Conservation (phyloP, 257 asterid genomes). For the Lavandula angustifolia region DNA sequence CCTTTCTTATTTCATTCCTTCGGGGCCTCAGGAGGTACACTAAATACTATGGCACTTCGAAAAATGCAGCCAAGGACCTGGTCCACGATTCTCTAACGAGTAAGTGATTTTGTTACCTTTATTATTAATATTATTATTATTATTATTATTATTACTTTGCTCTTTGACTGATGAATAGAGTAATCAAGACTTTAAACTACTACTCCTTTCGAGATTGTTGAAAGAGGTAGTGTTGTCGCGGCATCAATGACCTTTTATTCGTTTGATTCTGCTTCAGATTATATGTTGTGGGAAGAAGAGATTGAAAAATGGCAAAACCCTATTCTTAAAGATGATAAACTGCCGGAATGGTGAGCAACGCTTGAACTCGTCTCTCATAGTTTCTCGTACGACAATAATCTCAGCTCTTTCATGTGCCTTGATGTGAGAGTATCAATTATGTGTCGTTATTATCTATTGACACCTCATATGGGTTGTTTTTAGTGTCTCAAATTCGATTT, state of each 20-base stretch:
- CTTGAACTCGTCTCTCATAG: slow-evolving; percentile 13
- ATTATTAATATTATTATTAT: not conserved
- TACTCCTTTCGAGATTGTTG: not conserved
- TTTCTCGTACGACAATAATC: not conserved
- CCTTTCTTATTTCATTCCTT: slow-evolving; percentile 24
- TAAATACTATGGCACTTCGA: slow-evolving; percentile 89
- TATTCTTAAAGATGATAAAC: slow-evolving; percentile 70
- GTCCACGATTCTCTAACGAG: slow-evolving; percentile 96
- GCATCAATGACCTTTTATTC: not conserved
- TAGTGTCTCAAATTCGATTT: slow-evolving; percentile 3
- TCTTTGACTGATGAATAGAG: not conserved
- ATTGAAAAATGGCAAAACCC: slow-evolving; percentile 98
- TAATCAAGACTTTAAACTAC: not conserved
- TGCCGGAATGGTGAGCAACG: slow-evolving; percentile 87
- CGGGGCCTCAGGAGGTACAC: slow-evolving; percentile 87
- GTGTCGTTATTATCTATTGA: not conserved
- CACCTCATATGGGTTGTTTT: slow-evolving; percentile 1
- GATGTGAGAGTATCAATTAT: no score
- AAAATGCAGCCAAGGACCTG: slow-evolving; percentile 77
- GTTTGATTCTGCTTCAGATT: slow-evolving; percentile 53
- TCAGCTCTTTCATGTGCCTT: no score
- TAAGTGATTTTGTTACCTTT: slow-evolving; percentile 41
- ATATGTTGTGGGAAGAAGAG: slow-evolving; percentile 96
- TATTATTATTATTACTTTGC: not conserved
- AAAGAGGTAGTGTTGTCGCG: not conserved